Base-by-base conservation (phyloP, 1,139 yeast genomes). In the Nakaseomyces glabratus region DNA sequence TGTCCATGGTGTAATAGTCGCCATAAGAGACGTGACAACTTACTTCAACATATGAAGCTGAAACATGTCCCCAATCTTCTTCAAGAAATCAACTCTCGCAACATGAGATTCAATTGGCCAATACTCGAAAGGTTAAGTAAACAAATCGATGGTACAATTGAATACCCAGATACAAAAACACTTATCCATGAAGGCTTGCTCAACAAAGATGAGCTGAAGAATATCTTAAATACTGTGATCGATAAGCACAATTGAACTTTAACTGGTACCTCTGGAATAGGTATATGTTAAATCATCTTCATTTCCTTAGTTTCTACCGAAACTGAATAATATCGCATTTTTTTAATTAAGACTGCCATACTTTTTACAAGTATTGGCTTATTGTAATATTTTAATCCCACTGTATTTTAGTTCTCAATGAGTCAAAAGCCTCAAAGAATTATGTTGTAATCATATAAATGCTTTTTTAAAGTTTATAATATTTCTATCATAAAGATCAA, bases 1-100 rank as follows among this genome's bases (percentile, higher is more conserved):
- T 88, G 97, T 60, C 69, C 72, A 31, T 72, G 73, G 58, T 85
- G 97, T 60, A 76, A 76, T 17, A 82, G 85, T 57, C 63, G 82
- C 43, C 93, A 88, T 57, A 79, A 79, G 54, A 59, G 84, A 46
- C 74, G 73, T 49, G 84, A 76, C 49, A 76, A 76, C 46, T 45
- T 47, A 25, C 44, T 45, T 39, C 55, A 54, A 31, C 51, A 52
- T 25, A 50, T 54, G 48, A 52, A 52, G 38, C 35, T 51, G 18
- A 54, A 54, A 26, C 58, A 54, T 38, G 42, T 51, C 2, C 37
- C 40, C 17, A 45, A 47, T 37, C 41, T 52, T 10, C 40, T 53
- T 20, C 44, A 49, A 26, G 56, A 51, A 32, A 35, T 50, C 24
- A 40, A 40, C 24, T 34, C 33, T n/a, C 39, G 44, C 18, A 42